Conservation (phyloP, 257 asterid species). For the Galeopsis tetrahit region DNA sequence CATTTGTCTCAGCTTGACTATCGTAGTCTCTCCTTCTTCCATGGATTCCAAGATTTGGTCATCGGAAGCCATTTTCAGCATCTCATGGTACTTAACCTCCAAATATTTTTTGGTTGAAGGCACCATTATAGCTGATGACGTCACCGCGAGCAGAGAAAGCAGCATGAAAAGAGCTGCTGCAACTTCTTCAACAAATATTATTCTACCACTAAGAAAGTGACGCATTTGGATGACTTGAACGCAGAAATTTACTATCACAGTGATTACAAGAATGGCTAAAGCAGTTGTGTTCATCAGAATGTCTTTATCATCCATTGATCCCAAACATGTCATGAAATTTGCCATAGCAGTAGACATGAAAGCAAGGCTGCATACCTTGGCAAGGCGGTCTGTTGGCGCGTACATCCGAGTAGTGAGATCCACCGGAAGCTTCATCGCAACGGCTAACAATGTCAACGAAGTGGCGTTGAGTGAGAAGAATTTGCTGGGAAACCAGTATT, state of each 20-base stretch:
- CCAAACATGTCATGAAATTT: conserved; percentile 43
- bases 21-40: conserved; percentile 28
- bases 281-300: conserved; percentile 41
- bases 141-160: conserved; percentile 31
- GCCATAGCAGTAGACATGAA: conserved; percentile 46
- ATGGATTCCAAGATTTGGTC: conserved; percentile 37
- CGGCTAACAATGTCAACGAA: conserved; percentile 39
- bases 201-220: conserved; percentile 20
- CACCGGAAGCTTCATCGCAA: conserved; percentile 44
- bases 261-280: conserved; percentile 43
- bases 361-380: conserved; percentile 42
- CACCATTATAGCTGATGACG: conserved; percentile 42
- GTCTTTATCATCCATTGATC: conserved; percentile 42
- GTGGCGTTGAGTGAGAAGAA: conserved; percentile 44
- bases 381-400: conserved; percentile 42
- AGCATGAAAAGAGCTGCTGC: conserved; percentile 32
- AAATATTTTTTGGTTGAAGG: conserved; percentile 37
- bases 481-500: conserved; percentile 44
- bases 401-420: conserved; percentile 44
- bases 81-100: conserved; percentile 41
- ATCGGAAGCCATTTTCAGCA: conserved; percentile 31
- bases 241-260: conserved; percentile 36
- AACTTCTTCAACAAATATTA: conserved; percentile 35
- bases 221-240: conserved; percentile 44
- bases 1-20: conserved; percentile 35